Evolutionary conservation across 257 asterid genomes (phyloP), one percentile per base, ranked within the genome.

Genomic region (Leonotis leonurus): DNA sequence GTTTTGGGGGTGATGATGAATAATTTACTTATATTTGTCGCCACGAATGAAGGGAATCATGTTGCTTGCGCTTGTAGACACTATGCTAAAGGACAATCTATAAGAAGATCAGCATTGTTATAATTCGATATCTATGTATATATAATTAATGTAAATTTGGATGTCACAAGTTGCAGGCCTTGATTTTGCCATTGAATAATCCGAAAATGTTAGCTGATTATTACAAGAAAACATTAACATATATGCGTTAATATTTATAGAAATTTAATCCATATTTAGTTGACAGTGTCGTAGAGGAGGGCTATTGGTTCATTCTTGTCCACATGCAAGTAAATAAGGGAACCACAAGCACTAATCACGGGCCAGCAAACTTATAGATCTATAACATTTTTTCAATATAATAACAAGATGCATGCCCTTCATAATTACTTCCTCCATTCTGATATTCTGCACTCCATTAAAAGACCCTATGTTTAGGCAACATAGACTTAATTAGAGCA

Each of bases 151-250:
- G 18, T 57, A 36, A 65, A 44, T 50, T 27, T 30, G 68, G 45
- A 49, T 63, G 60, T 71, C 53, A 72, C 69, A 46, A 56, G 57
- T 75, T 20, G 93, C 90, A 77, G 88, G 90, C 95, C 79, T 59
- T 73, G 73, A 41, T 78, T 64, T 30, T 65, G 65, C 70, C 89
- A 83, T 75, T 13, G 69, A 53, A 57, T 64, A 64, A 63, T 60
- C 64, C 72, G 65, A 62, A 51, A 51, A 39, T 51, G 25, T 51
- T 25, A 50, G 69, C 9, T 60, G 54, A 65, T 69, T 71, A 62
- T 60, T 69, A 62, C 73, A 75, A 71, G 78, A 71, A 68, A 55
- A 24, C 35, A 40, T 50, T 26, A 2, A 37, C 12, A 4, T 67
- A 22, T 39, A 0, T 16, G 21, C 22, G 8, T 30, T 13, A n/a